Conservation (phyloP, 2,329 filamentous ascomycete genomes). For the Penicillium psychrosexuale region DNA sequence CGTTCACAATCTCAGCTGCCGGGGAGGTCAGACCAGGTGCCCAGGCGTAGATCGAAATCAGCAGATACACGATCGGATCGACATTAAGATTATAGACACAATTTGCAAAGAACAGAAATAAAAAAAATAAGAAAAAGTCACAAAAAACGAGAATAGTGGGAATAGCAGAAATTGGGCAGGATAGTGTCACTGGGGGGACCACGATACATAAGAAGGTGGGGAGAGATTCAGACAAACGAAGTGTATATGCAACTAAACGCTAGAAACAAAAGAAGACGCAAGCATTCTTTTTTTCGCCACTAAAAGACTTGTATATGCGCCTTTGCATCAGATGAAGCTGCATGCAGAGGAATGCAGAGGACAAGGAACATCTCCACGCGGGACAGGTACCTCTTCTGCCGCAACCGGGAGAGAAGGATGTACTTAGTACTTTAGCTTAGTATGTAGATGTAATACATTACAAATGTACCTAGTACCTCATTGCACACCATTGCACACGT, state of each 20-base stretch:
- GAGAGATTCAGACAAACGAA: constrained; percentile 12
- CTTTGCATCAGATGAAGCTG: background rate
- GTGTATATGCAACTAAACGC: constrained; percentile 11
- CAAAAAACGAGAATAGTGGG: constrained; percentile 7
- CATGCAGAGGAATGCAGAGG: constrained; percentile 10
- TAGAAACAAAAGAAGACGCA: constrained; percentile 15
- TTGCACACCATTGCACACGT: background rate
- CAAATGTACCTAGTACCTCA: background rate
- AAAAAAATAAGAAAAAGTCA: constrained; percentile 3
- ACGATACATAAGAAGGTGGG: constrained; percentile 24
- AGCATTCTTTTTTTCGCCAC: constrained; percentile 24
- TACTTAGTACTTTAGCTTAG: background rate
- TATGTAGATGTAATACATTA: background rate
- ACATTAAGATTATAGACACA: constrained; percentile 11
- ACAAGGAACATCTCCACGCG: background rate
- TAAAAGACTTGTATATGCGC: background rate
- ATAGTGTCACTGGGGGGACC: constrained; percentile 7
- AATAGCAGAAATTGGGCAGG: background rate
- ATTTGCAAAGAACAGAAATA: constrained; percentile 2
- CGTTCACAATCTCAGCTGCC: background rate
- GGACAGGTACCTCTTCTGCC: background rate
- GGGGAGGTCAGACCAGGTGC: background rate
- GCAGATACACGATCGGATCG: background rate
- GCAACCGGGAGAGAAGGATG: constrained; percentile 12
- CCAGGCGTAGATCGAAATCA: background rate